Evolutionary conservation across 768 basidiomycete genomes (phyloP), one percentile per base, ranked within the genome.

Genomic region (Xerocomellus amylosporus): DNA sequence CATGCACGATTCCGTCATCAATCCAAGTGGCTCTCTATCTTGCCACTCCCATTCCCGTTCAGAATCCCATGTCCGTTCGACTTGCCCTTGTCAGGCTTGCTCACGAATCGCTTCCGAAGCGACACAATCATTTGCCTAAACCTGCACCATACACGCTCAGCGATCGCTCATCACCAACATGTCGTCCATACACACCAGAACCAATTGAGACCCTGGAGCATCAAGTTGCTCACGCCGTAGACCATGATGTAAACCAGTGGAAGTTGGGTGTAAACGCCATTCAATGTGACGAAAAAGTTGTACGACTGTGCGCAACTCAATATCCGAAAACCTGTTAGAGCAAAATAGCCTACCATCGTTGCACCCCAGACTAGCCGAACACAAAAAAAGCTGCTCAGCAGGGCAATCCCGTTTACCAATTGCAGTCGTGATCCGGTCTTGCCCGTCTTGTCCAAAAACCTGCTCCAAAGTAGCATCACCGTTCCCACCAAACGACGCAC

Each of bases 391-490:
- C 83, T 75, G 30, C 70, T 56, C 37, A 92, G 74, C 36, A 96
- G 78, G 53, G 80, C 67, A 43, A 85, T 54, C 14, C 90, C 91
- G 63, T 94, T 95, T 46, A 87, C 63, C 22, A 88, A 71, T 65
- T 92, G 90, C 30, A 85, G 64, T 2, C 62, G 81, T 26, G 80
- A 79, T 15, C 90, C 90, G 0, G 88, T 90, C 49, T 77, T 82
- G 43, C 82, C 81, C 15, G 79, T 85, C 68, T 92, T 91, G 68
- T 92, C 90, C 56, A 93, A 66, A 70, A 86, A 86, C 84, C 87
- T 88, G 47, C 9, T 51, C 42, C 30, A 14, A 49, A 7, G 33
- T 54, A 17, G 20, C 30, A 45, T 41, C 46, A 45, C 31, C 13
- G 12, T 26, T 24, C 45, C 36, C 26, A 19, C 33, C 7, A 8